A percentile compares a stretch with the other conserved stretches of the same genome.
These are phyloP conservation scores for Heliocybe sulcata DNA, from an alignment of 1,284 basidiomycete genomes.

Conservation along the genomic window DNA sequence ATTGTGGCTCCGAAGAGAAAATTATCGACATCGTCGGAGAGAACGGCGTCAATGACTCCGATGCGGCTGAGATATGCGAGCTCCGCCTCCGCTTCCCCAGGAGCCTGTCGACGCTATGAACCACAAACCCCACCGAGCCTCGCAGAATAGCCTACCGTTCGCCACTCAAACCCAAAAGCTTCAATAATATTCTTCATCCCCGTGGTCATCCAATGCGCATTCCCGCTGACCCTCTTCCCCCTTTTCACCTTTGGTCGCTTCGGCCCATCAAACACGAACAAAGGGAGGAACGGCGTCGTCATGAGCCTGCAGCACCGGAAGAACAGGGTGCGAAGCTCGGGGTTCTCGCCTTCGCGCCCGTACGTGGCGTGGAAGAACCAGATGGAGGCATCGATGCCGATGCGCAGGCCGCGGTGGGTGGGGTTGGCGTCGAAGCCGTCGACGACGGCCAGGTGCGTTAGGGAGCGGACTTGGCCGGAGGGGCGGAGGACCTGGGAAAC, in stretches of 20 bases:
- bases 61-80: slow-evolving; percentile 80
- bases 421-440: slow-evolving; percentile 65
- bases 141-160: slow-evolving; percentile 43
- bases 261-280: slow-evolving; percentile 95
- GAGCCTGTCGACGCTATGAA: slow-evolving; percentile 45
- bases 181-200: slow-evolving; percentile 80
- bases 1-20: slow-evolving; percentile 84
- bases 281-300: slow-evolving; percentile 71
- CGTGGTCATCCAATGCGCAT: slow-evolving; percentile 53
- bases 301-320: slow-evolving; percentile 73
- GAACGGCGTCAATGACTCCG: slow-evolving; percentile 82
- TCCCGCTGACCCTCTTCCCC: slow-evolving; percentile 60
- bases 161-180: slow-evolving; percentile 86
- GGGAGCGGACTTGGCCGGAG: slow-evolving; percentile 51
- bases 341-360: slow-evolving; percentile 72
- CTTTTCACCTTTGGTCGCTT: slow-evolving; percentile 80
- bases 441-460: slow-evolving; percentile 60
- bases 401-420: slow-evolving; percentile 54
- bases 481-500: slow-evolving; percentile 51
- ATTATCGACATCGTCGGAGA: slow-evolving; percentile 92
- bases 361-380: slow-evolving; percentile 79
- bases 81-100: slow-evolving; percentile 96
- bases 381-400: slow-evolving; percentile 77
- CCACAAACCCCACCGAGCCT: slow-evolving; percentile 1
- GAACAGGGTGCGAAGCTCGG: slow-evolving; percentile 68